A percentile compares a stretch with the other conserved stretches of the same genome.
Evolutionary conservation across 495 filamentous ascomycete species (phyloP).

Genomic region (Penicillium maclennaniae): DNA sequence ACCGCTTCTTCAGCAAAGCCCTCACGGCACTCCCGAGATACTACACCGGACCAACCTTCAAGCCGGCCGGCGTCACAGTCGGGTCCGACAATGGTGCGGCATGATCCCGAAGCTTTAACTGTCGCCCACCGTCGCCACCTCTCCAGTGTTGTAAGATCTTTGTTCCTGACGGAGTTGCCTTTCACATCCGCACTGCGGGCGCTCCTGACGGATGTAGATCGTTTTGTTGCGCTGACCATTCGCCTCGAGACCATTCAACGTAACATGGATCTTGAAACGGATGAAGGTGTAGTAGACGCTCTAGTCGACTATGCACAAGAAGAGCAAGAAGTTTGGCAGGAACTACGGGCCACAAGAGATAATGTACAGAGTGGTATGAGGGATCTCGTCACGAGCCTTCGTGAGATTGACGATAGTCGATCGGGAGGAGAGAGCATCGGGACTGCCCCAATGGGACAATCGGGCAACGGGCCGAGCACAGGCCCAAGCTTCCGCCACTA

Average conservation of each 20-base stretch:
- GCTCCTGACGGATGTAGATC: constrained; percentile 69
- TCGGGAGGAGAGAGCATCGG: constrained; percentile 36
- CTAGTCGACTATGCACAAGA: constrained; percentile 66
- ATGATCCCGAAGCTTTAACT: constrained; percentile 81
- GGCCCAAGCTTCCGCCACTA: constrained; percentile 45
- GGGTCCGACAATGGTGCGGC: constrained; percentile 36
- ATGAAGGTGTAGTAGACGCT: constrained; percentile 73
- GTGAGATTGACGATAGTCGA: constrained; percentile 54
- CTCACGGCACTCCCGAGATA: constrained; percentile 2
- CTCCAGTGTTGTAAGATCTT: constrained; percentile 55
- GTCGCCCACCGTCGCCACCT: constrained; percentile 76
- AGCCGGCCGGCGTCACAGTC: constrained; percentile 12
- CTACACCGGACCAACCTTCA: constrained; percentile 2
- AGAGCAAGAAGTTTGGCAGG: constrained; percentile 57
- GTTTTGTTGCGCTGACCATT: constrained; percentile 68
- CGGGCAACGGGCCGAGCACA: constrained; percentile 3
- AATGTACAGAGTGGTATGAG: constrained; percentile 53
- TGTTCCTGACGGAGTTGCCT: constrained; percentile 64
- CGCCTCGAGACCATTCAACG: constrained; percentile 69
- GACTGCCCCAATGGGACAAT: constrained; percentile 13
- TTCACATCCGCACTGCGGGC: constrained; percentile 70
- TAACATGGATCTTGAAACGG: constrained; percentile 69
- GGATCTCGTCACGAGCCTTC: constrained; percentile 54
- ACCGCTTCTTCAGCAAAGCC: constrained; percentile 33
- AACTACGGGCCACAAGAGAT: constrained; percentile 43